These are phyloP conservation scores for Gynandropsis gynandra DNA, from an alignment of 345 rosid genomes.

Conservation along the genomic window DNA sequence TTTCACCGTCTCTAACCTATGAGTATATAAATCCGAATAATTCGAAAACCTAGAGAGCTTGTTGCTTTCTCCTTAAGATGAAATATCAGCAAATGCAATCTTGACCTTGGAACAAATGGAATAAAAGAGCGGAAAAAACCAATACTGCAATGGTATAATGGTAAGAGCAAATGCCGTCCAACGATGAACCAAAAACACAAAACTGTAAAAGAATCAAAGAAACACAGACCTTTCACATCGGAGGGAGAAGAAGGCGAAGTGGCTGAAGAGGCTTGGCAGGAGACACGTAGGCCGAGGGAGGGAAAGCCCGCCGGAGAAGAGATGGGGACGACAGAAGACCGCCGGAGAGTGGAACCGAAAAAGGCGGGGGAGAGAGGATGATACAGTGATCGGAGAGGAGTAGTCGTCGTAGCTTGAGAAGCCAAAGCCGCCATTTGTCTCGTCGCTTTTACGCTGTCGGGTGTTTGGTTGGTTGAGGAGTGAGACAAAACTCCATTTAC, in stretches of 20 bases:
- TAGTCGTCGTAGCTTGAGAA: conserved; percentile 27
- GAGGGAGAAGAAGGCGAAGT: conserved; percentile 42
- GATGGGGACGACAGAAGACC: conserved; percentile 25
- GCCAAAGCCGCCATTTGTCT: conserved; percentile 60
- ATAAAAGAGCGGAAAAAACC: neutral
- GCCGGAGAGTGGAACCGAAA: conserved; percentile 17
- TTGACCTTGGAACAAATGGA: neutral
- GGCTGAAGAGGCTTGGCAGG: conserved; percentile 59
- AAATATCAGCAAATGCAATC: neutral
- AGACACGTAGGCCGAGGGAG: conserved; percentile 29
- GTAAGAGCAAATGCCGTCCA: neutral
- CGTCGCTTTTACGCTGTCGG: neutral
- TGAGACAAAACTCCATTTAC: no score
- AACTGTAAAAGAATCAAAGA: neutral
- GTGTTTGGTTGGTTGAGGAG: conserved; percentile 9
- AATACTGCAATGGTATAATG: conserved; percentile 5
- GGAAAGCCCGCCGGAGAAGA: conserved; percentile 25
- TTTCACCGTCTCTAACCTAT: no score
- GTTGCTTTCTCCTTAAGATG: neutral
- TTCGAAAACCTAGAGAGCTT: no score
- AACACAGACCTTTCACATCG: conserved; percentile 35
- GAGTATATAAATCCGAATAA: no score
- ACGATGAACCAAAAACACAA: neutral
- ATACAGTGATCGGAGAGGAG: conserved; percentile 33
- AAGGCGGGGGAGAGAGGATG: conserved; percentile 35